Percentiles rank a stretch among this genome's conserved stretches.
phyloP scores from a whole-genome alignment of 2,329 filamentous ascomycete species.

The Colletotrichum eremochloae region DNA sequence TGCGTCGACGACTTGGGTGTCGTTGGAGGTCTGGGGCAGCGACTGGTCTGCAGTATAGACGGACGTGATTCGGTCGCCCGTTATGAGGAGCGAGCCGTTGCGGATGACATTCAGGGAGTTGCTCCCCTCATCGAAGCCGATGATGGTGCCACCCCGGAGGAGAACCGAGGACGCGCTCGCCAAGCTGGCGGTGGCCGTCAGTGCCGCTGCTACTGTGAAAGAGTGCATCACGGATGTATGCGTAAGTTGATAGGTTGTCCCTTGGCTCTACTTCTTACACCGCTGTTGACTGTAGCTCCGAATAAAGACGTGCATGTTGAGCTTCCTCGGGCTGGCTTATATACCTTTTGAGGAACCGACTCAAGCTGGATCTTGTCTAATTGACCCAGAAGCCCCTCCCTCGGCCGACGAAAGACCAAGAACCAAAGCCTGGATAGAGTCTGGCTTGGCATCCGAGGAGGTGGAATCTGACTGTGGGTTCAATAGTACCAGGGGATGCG shows the following conservation, averaged over 20 bases:
- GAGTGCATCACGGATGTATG: slow-evolving; percentile 16
- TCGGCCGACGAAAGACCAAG: slow-evolving; percentile 3
- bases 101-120: slow-evolving; percentile 54
- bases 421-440: background rate
- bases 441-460: slow-evolving; percentile 3
- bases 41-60: slow-evolving; percentile 45
- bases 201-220: slow-evolving; percentile 14
- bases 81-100: slow-evolving; percentile 57
- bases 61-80: slow-evolving; percentile 53
- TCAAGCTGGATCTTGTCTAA: background rate
- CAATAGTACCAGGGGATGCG: background rate
- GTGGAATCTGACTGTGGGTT: slow-evolving; percentile 1
- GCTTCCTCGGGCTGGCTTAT: background rate
- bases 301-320: too few relatives aligned
- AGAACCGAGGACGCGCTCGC: slow-evolving; percentile 45
- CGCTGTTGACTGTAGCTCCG: background rate
- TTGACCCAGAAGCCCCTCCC: background rate
- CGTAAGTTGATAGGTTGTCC: too few relatives aligned
- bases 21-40: slow-evolving; percentile 18
- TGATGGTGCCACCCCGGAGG: slow-evolving; percentile 55
- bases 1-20: slow-evolving; percentile 61
- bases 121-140: slow-evolving; percentile 54
- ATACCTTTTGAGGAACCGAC: background rate
- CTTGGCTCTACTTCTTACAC: background rate
- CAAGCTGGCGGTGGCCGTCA: slow-evolving; percentile 11